Percentiles rank a stretch among this genome's conserved stretches.
phyloP scores from a whole-genome alignment of 1,284 basidiomycete species.

The Trichosporon inkin region DNA sequence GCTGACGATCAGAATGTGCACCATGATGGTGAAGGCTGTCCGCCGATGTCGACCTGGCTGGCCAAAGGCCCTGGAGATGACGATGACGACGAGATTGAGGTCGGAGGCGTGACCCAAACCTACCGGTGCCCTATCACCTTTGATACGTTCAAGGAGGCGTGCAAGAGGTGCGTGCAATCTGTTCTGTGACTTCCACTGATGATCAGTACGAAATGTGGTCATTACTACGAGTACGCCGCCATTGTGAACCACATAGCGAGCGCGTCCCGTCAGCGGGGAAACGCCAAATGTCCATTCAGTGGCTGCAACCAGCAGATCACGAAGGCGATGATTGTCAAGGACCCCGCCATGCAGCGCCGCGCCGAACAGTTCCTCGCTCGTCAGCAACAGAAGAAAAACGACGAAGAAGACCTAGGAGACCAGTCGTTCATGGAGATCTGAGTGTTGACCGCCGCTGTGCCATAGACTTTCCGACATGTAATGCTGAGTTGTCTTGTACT shows the following conservation, averaged over 20 bases:
- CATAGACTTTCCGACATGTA: too few relatives aligned
- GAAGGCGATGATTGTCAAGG: background rate
- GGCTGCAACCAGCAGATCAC: constrained; percentile 9
- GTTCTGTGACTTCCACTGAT: constrained; percentile 32
- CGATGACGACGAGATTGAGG: constrained; percentile 71
- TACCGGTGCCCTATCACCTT: constrained; percentile 75
- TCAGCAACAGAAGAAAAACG: constrained; percentile 3
- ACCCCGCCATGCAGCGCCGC: constrained; percentile 11
- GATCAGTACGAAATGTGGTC: constrained; percentile 33
- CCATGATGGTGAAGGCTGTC: constrained; percentile 62
- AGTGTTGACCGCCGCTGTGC: too few relatives aligned
- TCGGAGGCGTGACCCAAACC: constrained; percentile 74
- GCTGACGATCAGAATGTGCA: constrained; percentile 62
- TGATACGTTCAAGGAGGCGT: constrained; percentile 60
- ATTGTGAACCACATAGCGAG: constrained; percentile 22
- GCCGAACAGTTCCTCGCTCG: constrained; percentile 10
- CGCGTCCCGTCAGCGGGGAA: background rate
- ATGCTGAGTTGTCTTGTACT: too few relatives aligned
- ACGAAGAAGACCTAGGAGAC: constrained; percentile 5
- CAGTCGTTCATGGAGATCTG: constrained; percentile 8
- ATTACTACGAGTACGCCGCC: constrained; percentile 28
- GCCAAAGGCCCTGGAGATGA: constrained; percentile 66
- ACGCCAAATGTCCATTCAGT: background rate
- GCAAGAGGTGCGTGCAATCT: constrained; percentile 55
- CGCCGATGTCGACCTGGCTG: constrained; percentile 69